Evolutionary conservation across 1,139 yeast species (phyloP).

Genomic region (Hemisphaericaspora subhashii): DNA sequence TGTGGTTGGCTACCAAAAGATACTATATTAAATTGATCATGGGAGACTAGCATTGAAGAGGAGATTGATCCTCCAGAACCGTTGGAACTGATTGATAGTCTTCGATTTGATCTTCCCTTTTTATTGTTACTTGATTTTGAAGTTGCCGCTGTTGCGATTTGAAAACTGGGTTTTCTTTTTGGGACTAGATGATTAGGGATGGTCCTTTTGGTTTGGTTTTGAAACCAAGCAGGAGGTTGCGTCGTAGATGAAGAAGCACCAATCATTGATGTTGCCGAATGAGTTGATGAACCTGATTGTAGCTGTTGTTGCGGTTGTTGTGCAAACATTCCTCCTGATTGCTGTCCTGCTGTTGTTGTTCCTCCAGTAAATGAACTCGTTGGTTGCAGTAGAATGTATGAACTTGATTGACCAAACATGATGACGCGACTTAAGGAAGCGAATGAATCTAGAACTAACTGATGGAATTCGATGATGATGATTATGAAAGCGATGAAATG

Average conservation of each 20-base stretch:
- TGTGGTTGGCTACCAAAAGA: conserved; percentile 36
- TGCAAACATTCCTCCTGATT: not conserved
- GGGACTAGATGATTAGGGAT: conserved; percentile 58
- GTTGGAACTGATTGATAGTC: not conserved
- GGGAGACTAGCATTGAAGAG: conserved; percentile 14
- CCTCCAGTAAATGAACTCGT: not conserved
- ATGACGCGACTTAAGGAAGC: no score
- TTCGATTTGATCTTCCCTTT: conserved; percentile 2
- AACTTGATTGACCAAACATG: not conserved
- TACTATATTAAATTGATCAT: conserved; percentile 34
- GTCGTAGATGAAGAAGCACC: no score
- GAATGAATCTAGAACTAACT: not conserved
- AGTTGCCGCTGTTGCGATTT: conserved; percentile 26
- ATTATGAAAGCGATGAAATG: not conserved
- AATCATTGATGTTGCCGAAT: conserved; percentile 1
- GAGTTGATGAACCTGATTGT: conserved; percentile 1
- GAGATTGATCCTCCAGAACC: not conserved
- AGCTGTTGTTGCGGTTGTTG: conserved; percentile 5
- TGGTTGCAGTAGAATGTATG: not conserved
- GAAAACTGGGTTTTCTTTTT: conserved; percentile 45
- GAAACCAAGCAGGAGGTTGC: conserved; percentile 20
- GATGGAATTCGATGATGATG: not conserved
- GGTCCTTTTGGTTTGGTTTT: conserved; percentile 54
- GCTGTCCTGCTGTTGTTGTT: not conserved
- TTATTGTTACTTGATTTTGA: conserved; percentile 12